A percentile compares a stretch with the other conserved stretches of the same genome.
Conservation (phyloP, 306 rosid species). For the Cyclanthera cordifolia region DNA sequence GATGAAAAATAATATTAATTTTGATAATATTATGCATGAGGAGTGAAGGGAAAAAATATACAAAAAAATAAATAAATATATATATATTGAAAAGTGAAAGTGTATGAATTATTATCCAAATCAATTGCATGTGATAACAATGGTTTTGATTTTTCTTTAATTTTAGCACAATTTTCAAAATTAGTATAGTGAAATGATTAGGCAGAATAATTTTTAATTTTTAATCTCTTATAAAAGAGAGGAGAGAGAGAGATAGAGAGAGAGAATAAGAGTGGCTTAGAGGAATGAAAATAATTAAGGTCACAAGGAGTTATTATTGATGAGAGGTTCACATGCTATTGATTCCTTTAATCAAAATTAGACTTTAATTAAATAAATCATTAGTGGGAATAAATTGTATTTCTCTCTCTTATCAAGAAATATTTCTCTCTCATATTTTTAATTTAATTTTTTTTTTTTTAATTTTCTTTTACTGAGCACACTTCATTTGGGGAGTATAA, state of each 20-base stretch:
- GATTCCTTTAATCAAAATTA: constrained; percentile 49
- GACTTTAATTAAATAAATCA: neutral
- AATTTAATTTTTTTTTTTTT: neutral
- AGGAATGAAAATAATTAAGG: constrained; percentile 21
- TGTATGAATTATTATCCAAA: constrained; percentile 9
- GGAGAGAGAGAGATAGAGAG: constrained; percentile 9
- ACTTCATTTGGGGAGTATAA: constrained; percentile 68
- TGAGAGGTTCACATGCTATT: constrained; percentile 33
- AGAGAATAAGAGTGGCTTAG: neutral
- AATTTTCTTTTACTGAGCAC: constrained; percentile 44
- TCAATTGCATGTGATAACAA: constrained; percentile 18
- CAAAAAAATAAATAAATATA: no score
- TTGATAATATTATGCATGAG: neutral
- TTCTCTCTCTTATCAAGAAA: no score
- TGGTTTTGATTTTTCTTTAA: constrained; percentile 10
- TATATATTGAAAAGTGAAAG: neutral
- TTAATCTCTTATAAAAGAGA: no score
- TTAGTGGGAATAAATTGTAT: no score
- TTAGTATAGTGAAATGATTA: constrained; percentile 24
- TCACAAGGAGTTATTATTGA: constrained; percentile 6
- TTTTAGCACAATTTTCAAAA: no score
- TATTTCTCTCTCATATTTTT: no score
- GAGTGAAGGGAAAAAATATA: neutral
- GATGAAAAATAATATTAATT: no score
- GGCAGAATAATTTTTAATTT: constrained; percentile 17